Evolutionary conservation across 1,284 basidiomycete genomes (phyloP), one percentile per base, ranked within the genome.

Genomic region (Athelia psychrophila): DNA sequence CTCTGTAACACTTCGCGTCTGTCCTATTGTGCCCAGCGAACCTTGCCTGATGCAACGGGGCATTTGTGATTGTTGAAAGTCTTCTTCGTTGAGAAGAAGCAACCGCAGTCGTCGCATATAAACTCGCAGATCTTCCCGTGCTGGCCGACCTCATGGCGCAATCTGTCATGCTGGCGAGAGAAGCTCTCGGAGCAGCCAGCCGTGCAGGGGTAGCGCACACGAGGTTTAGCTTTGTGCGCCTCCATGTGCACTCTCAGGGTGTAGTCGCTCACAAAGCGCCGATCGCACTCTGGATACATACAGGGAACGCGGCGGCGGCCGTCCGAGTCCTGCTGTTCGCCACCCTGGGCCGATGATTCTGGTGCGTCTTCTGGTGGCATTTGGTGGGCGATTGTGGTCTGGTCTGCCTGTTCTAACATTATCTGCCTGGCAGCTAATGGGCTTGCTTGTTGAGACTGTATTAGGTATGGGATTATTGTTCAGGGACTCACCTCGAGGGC

Each of bases 101-200:
- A 66, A 19, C 74, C 72, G 51, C 77, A 79, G 8, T 74, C 73
- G 13, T 72, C 67, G 54, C 77, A 79, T 2, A 64, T 61, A 56
- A 75, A 77, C 56, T 78, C 76, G 64, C 76, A 78, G 38, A 78
- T 58, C 55, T 77, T 77, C 8, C 73, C 73, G 51, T 79, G 77
- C 59, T 78, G 77, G 9, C 74, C 72, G 10, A 79, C 76, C 59
- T 79, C 77, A 51, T 79, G 77, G 51, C 77, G 69, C n/a, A 79
- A 69, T 36, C 77, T 65, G 54, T 79, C 77, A 51, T 79, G 77
- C 52, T 77, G 75, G 49, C 77, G 62, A 18, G 75, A 77, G 59
- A 79, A 79, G n/a, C 67, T 66, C 59, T 78, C 77, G 3, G 68
- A 64, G 57, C 77, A 79, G 9, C 76, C 75, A n/a, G 71, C 64